phyloP scores from a whole-genome alignment of 106 monocot genomes.

The Xerophyta viscosa region DNA sequence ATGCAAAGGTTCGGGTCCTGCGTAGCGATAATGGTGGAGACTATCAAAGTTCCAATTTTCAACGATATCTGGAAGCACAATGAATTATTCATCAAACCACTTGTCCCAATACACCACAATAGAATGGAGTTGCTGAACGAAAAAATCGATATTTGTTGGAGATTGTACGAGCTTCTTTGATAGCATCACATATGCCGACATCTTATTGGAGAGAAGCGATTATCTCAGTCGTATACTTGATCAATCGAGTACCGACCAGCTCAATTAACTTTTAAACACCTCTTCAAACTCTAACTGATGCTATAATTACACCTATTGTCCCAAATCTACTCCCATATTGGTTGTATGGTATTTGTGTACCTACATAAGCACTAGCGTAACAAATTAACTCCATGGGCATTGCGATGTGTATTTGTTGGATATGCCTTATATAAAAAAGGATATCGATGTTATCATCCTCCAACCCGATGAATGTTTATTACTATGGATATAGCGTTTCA shows the following conservation, averaged over 20 bases:
- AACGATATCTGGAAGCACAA: too few species aligned
- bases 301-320: neutral
- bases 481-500: neutral
- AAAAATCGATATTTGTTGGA: neutral
- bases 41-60: too few species aligned
- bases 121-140: constrained; percentile 4
- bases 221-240: neutral
- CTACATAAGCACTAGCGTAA: neutral
- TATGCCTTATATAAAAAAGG: constrained; percentile 2
- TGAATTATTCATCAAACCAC: too few species aligned
- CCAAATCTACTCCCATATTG: neutral
- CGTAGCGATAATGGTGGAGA: too few species aligned
- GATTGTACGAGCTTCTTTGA: neutral
- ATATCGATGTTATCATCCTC: constrained; percentile 8
- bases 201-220: constrained; percentile 4
- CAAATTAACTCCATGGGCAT: too few species aligned
- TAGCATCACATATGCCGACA: neutral
- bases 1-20: too few species aligned
- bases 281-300: neutral
- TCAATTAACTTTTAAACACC: neutral
- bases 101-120: too few species aligned
- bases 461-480: neutral
- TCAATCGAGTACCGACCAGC: constrained; percentile 4
- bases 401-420: constrained; percentile 1
- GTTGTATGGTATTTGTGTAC: constrained; percentile 6